Conservation (phyloP, 176 grass and related monocot genomes). For the Raddia distichophylla region DNA sequence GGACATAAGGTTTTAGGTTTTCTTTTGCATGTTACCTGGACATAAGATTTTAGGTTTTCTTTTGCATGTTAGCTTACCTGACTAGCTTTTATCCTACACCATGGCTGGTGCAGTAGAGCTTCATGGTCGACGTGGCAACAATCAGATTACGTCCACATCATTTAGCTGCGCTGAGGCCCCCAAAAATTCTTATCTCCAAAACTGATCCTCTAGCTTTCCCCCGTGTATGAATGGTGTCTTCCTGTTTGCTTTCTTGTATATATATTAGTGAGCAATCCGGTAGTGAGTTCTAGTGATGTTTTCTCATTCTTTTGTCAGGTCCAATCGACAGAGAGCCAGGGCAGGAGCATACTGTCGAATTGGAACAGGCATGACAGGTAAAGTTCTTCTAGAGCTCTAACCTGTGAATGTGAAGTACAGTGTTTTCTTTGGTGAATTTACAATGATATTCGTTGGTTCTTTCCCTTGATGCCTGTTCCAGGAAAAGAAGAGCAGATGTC, state of each 20-base stretch:
- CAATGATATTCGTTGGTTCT: background rate
- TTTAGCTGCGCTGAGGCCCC: too few species aligned
- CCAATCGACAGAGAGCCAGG: background rate
- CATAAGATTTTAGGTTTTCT: too few species aligned
- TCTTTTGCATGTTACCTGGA: too few species aligned
- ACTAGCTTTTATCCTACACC: too few species aligned
- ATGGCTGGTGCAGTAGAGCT: too few species aligned
- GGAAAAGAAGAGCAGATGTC: slow-evolving; percentile 42
- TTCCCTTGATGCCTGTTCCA: slow-evolving; percentile 1
- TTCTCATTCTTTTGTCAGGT: background rate
- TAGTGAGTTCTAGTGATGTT: background rate
- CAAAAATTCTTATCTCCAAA: too few species aligned
- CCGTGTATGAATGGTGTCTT: too few species aligned
- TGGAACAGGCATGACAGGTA: slow-evolving; percentile 31
- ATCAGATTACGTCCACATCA: too few species aligned
- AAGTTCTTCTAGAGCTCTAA: background rate
- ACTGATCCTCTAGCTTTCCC: too few species aligned
- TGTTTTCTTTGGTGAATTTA: background rate
- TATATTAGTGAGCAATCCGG: background rate
- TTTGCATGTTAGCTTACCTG: too few species aligned
- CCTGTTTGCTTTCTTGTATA: background rate
- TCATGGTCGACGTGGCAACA: too few species aligned
- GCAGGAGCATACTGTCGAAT: background rate
- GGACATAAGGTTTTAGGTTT: too few species aligned
- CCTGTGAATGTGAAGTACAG: background rate